A percentile compares a stretch with the other conserved stretches of the same genome.
These are phyloP conservation scores for Phaffomyces opuntiae DNA, from an alignment of 805 yeast genomes.

Conservation along the genomic window DNA sequence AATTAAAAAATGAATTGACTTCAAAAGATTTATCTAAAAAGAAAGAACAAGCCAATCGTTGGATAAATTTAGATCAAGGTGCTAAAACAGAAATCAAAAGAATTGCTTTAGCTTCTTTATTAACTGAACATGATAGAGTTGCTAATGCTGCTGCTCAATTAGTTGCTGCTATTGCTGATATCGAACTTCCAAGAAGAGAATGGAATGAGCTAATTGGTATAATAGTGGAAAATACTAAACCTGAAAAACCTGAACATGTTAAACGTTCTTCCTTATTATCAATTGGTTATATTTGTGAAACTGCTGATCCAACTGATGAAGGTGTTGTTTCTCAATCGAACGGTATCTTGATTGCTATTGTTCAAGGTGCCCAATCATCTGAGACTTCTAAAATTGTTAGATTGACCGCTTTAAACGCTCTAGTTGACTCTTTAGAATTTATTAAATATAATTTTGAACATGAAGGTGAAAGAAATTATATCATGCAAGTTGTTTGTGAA, in stretches of 20 bases:
- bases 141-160: conserved; percentile 88
- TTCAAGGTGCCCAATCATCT: conserved; percentile 86
- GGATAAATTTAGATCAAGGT: conserved; percentile 55
- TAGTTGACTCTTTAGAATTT: conserved; percentile 85
- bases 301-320: conserved; percentile 71
- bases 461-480: conserved; percentile 92
- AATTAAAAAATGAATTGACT: conserved; percentile 79
- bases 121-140: conserved; percentile 65
- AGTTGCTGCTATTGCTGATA: conserved; percentile 94
- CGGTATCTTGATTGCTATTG: conserved; percentile 90
- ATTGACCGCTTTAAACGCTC: conserved; percentile 85
- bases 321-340: conserved; percentile 78
- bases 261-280: conserved; percentile 84
- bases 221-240: conserved; percentile 80
- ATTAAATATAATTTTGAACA: conserved; percentile 82
- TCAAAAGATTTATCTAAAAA: conserved; percentile 68
- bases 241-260: conserved; percentile 68
- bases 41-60: conserved; percentile 57
- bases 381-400: conserved; percentile 75
- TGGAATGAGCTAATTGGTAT: conserved; percentile 85
- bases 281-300: conserved; percentile 94
- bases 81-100: conserved; percentile 61
- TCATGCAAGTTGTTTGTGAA: conserved; percentile 98
- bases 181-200: conserved; percentile 79
- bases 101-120: conserved; percentile 53